These are phyloP conservation scores for Corylus avellana DNA, from an alignment of 306 rosid species.

Conservation along the genomic window DNA sequence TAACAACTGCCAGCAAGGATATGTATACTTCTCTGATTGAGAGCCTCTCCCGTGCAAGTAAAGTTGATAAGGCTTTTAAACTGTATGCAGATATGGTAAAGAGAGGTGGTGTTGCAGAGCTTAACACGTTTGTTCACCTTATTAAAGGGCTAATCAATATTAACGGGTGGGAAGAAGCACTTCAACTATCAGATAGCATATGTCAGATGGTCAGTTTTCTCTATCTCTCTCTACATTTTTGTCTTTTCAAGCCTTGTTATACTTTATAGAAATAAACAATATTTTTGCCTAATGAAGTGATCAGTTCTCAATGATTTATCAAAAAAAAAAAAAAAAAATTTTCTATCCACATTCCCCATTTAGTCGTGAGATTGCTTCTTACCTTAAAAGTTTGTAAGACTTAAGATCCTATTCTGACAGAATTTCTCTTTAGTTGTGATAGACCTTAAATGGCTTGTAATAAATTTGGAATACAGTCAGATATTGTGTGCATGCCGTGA, in stretches of 20 bases:
- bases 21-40: slow-evolving; percentile 62
- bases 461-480: background rate
- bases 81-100: slow-evolving; percentile 59
- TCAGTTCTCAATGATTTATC: slow-evolving; percentile 3
- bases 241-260: slow-evolving; percentile 17
- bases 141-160: slow-evolving; percentile 64
- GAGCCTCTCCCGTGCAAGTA: slow-evolving; percentile 59
- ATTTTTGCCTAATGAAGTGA: slow-evolving; percentile 15
- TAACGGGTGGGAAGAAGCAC: slow-evolving; percentile 80
- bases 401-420: background rate
- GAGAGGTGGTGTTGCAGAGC: slow-evolving; percentile 64
- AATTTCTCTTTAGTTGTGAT: slow-evolving; percentile 8
- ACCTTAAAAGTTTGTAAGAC: slow-evolving; percentile 8
- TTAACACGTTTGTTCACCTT: slow-evolving; percentile 64
- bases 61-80: slow-evolving; percentile 66
- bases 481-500: background rate
- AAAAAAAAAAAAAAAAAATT: background rate
- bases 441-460: slow-evolving; percentile 14
- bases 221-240: slow-evolving; percentile 7
- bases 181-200: slow-evolving; percentile 67
- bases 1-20: slow-evolving; percentile 46
- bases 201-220: slow-evolving; percentile 76
- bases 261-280: slow-evolving; percentile 1
- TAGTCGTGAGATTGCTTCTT: background rate
- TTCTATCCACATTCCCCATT: background rate